These are phyloP conservation scores for Beauveria sp. DNA, from an alignment of 2,329 filamentous ascomycete species.

Conservation along the genomic window DNA sequence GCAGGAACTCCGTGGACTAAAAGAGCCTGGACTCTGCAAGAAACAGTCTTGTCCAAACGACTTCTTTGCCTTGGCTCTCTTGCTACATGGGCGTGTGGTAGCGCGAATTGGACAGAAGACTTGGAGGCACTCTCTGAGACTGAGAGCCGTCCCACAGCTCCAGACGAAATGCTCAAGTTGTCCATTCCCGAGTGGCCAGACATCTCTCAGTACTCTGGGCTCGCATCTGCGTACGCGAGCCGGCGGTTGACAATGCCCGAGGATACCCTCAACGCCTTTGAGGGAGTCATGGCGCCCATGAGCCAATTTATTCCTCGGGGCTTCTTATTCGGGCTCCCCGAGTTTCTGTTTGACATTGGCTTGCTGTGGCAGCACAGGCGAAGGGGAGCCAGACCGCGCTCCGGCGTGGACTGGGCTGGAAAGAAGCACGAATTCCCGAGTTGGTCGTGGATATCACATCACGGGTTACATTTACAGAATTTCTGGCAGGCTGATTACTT, in stretches of 20 bases:
- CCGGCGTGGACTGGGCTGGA: neutral
- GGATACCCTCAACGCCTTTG: conserved; percentile 10
- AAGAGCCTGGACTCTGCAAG: conserved; percentile 11
- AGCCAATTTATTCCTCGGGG: neutral
- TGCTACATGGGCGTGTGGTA: conserved; percentile 8
- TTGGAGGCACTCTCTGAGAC: conserved; percentile 3
- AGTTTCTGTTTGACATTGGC: conserved; percentile 8
- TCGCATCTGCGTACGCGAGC: conserved; percentile 4
- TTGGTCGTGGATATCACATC: conserved; percentile 12
- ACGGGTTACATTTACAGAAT: neutral
- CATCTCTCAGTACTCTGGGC: neutral
- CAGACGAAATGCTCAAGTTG: neutral
- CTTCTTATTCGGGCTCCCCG: conserved; percentile 6
- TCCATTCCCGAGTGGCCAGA: conserved; percentile 4
- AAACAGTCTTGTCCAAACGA: conserved; percentile 8
- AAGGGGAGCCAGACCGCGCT: conserved; percentile 5
- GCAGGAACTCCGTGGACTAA: neutral
- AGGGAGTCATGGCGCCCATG: conserved; percentile 9
- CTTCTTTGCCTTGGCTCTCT: conserved; percentile 2
- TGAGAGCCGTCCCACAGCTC: neutral
- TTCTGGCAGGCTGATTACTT: conserved; percentile 8
- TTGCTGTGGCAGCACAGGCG: conserved; percentile 9
- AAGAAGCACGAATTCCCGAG: neutral
- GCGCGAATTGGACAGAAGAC: conserved; percentile 10
- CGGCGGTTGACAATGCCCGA: conserved; percentile 2